Conservation (phyloP, 805 yeast species). For the Debaryomyces prosopidis region DNA sequence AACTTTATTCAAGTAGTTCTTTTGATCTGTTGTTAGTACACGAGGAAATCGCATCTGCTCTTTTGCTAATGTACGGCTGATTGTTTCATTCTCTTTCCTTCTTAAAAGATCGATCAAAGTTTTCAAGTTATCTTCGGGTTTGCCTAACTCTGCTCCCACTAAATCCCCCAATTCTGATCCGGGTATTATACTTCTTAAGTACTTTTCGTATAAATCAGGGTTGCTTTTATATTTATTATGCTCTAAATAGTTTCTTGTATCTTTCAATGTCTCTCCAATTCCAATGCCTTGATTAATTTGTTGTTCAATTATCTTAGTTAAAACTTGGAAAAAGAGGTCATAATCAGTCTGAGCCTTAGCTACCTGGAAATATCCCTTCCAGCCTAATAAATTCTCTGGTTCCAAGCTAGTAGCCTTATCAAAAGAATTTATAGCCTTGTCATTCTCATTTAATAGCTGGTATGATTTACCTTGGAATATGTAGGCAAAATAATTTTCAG, state of each 20-base stretch:
- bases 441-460: constrained; percentile 41
- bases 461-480: constrained; percentile 73
- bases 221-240: constrained; percentile 28
- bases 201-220: constrained; percentile 43
- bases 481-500: constrained; percentile 61
- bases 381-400: constrained; percentile 59
- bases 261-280: constrained; percentile 49
- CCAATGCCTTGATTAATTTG: constrained; percentile 45
- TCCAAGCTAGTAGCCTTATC: constrained; percentile 50
- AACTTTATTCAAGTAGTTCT: constrained; percentile 34
- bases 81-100: constrained; percentile 39
- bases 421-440: constrained; percentile 46
- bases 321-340: constrained; percentile 46
- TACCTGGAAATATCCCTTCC: constrained; percentile 75
- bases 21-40: constrained; percentile 41
- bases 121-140: constrained; percentile 45
- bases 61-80: constrained; percentile 43
- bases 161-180: constrained; percentile 55
- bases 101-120: constrained; percentile 44
- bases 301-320: constrained; percentile 43
- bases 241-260: constrained; percentile 47
- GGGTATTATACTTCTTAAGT: constrained; percentile 54
- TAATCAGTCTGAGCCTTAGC: constrained; percentile 38
- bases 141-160: constrained; percentile 44
- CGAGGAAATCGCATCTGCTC: constrained; percentile 52